Conservation (phyloP, 805 yeast genomes). For the Jamesozyma piceae region DNA sequence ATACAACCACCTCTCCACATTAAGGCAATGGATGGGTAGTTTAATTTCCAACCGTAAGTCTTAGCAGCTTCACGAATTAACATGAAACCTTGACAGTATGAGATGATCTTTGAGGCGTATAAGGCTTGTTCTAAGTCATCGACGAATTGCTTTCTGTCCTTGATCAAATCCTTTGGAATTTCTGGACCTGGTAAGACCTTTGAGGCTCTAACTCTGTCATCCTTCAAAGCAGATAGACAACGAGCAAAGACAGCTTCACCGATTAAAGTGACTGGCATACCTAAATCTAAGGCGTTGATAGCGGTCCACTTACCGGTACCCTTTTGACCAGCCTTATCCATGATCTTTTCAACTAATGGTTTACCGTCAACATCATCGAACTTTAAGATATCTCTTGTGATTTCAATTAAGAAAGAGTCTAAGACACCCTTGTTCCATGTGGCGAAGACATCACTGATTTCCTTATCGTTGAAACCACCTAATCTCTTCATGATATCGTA, state of each 20-base stretch:
- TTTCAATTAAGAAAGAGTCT: constrained; percentile 94
- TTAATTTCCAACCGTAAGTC: constrained; percentile 93
- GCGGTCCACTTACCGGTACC: constrained; percentile 99
- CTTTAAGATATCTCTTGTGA: constrained; percentile 89
- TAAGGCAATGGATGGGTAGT: constrained; percentile 96
- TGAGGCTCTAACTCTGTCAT: constrained; percentile 84
- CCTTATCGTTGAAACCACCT: constrained; percentile 81
- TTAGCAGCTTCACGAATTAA: constrained; percentile 95
- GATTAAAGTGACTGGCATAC: constrained; percentile 95
- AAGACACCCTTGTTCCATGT: constrained; percentile 96
- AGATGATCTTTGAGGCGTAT: constrained; percentile 95
- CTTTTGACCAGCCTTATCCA: constrained; percentile 97
- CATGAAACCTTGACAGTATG: constrained; percentile 99
- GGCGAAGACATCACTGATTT: constrained; percentile 84
- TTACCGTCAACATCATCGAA: constrained; percentile 84
- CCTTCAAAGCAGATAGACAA: constrained; percentile 86
- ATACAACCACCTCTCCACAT: constrained; percentile 99
- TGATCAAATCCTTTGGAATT: constrained; percentile 50
- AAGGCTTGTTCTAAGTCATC: constrained; percentile 96
- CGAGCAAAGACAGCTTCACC: constrained; percentile 98
- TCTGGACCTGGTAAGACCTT: constrained; percentile 70
- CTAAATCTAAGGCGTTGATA: constrained; percentile 91
- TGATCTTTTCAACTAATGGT: constrained; percentile 91
- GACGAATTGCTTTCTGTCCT: constrained; percentile 73
- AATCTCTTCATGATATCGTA: constrained; percentile 92